Percentiles rank a stretch among this genome's conserved stretches.
These are phyloP conservation scores for Allodekkera sacchari DNA, from an alignment of 805 yeast species.

Conservation along the genomic window DNA sequence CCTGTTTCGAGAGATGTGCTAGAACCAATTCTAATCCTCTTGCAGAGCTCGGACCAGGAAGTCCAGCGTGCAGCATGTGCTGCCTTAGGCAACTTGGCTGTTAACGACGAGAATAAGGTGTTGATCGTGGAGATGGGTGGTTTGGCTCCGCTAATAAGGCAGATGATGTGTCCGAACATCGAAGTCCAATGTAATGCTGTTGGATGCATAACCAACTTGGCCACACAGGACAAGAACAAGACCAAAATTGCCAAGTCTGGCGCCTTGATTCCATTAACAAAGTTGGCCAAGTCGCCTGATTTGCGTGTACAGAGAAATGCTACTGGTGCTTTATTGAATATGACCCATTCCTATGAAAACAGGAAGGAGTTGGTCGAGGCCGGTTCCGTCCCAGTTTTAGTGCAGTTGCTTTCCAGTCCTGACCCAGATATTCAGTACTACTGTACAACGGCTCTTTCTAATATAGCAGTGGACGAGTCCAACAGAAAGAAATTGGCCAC, in stretches of 20 bases:
- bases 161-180: slow-evolving; percentile 94
- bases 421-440: slow-evolving; percentile 98
- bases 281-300: slow-evolving; percentile 89
- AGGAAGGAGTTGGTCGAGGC: slow-evolving; percentile 95
- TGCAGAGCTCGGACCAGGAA: slow-evolving; percentile 85
- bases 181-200: slow-evolving; percentile 99
- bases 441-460: slow-evolving; percentile 94
- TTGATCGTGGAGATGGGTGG: slow-evolving; percentile 98
- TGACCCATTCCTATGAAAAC: slow-evolving; percentile 97
- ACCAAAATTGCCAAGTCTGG: slow-evolving; percentile 94
- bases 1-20: slow-evolving; percentile 85
- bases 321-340: slow-evolving; percentile 93
- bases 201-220: slow-evolving; percentile 96
- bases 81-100: slow-evolving; percentile 96
- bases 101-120: slow-evolving; percentile 87
- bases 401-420: slow-evolving; percentile 70
- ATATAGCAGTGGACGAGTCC: slow-evolving; percentile 92
- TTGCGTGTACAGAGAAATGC: slow-evolving; percentile 97
- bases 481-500: slow-evolving; percentile 84
- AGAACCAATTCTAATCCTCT: slow-evolving; percentile 83
- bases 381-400: slow-evolving; percentile 96
- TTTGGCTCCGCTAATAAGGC: slow-evolving; percentile 88
- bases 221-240: slow-evolving; percentile 96
- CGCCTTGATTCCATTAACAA: slow-evolving; percentile 89
- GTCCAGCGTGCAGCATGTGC: slow-evolving; percentile 99